Evolutionary conservation across 83 land plant species (phyloP).

Genomic region (Picea abies): DNA sequence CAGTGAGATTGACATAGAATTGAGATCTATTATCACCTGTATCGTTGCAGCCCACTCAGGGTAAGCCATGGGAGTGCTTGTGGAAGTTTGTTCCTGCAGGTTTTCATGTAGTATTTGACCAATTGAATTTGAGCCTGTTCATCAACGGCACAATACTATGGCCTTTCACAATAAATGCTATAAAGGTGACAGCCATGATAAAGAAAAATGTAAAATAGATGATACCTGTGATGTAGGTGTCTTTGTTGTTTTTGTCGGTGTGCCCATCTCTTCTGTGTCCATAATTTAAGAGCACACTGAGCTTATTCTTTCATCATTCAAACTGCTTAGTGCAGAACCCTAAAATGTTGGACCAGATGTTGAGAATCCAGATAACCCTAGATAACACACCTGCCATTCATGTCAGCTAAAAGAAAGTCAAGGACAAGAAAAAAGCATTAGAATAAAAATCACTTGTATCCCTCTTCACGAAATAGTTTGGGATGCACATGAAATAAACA

Average conservation of each 20-base stretch:
- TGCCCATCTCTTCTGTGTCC: slow-evolving; percentile 40
- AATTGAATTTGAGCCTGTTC: background rate
- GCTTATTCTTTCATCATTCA: no score
- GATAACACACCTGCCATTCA: no score
- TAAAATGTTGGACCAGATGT: no score
- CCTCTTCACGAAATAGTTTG: no score
- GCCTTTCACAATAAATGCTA: background rate
- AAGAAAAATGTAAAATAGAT: background rate
- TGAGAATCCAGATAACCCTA: no score
- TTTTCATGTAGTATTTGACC: background rate
- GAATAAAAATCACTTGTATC: no score
- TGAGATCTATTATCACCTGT: slow-evolving; percentile 3
- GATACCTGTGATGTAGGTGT: slow-evolving; percentile 23
- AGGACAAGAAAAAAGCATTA: no score
- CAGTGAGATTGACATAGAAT: background rate
- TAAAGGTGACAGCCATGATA: background rate
- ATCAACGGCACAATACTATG: background rate
- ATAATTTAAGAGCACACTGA: slow-evolving; percentile 2
- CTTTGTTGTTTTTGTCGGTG: slow-evolving; percentile 41
- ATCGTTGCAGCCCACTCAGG: slow-evolving; percentile 55
- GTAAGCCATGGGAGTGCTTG: slow-evolving; percentile 28
- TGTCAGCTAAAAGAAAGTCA: no score
- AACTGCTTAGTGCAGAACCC: no score
- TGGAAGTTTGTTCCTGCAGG: slow-evolving; percentile 31
- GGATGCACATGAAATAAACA: no score